Conservation (phyloP, 306 rosid species). For the Lagenaria siceraria region DNA sequence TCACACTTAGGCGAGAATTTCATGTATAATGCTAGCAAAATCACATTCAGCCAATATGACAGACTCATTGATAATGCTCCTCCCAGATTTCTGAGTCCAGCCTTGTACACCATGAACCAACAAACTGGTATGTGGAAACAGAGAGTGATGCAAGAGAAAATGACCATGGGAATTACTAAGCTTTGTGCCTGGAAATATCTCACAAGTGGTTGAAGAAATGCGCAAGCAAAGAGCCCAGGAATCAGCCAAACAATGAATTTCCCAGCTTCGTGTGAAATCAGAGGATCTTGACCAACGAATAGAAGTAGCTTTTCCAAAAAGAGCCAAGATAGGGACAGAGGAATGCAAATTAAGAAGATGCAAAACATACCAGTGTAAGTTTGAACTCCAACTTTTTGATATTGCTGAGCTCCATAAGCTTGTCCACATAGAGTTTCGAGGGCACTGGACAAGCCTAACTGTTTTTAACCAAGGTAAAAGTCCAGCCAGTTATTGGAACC, state of each 20-base stretch:
- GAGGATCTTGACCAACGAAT: constrained; percentile 66
- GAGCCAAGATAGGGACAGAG: constrained; percentile 46
- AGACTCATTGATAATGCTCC: constrained; percentile 60
- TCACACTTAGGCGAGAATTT: constrained; percentile 26
- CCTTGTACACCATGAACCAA: constrained; percentile 59
- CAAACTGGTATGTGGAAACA: constrained; percentile 42
- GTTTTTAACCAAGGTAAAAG: constrained; percentile 2
- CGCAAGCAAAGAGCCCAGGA: constrained; percentile 63
- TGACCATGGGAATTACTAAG: constrained; percentile 50
- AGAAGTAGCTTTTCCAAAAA: constrained; percentile 41
- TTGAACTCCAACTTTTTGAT: constrained; percentile 19
- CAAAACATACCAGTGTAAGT: constrained; percentile 25
- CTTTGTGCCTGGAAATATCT: constrained; percentile 63
- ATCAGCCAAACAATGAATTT: constrained; percentile 44
- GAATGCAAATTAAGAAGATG: constrained; percentile 46
- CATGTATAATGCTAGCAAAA: constrained; percentile 42
- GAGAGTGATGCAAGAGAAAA: constrained; percentile 18
- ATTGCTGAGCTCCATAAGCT: constrained; percentile 37
- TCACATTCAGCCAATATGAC: constrained; percentile 56
- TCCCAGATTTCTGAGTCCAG: constrained; percentile 36
- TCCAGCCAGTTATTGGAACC: background rate
- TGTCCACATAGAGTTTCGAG: constrained; percentile 36
- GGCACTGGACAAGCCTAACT: constrained; percentile 30
- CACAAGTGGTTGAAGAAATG: constrained; percentile 45
- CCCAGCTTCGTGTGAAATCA: constrained; percentile 57